These are phyloP conservation scores for Starmerella vitae DNA, from an alignment of 805 yeast species.

Conservation along the genomic window DNA sequence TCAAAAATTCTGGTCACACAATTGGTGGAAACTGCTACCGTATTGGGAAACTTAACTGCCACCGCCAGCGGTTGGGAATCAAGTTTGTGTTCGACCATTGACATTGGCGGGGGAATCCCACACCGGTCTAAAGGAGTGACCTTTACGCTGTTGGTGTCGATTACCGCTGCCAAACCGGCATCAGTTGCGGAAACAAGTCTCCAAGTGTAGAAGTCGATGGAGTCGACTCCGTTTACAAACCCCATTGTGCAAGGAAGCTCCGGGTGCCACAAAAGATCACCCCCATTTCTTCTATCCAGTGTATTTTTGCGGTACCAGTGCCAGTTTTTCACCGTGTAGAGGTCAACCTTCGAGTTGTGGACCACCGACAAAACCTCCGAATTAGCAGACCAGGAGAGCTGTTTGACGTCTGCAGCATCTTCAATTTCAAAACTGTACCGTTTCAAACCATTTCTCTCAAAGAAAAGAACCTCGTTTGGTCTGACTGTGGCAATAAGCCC, in stretches of 20 bases:
- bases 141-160: slow-evolving; percentile 59
- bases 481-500: slow-evolving; percentile 72
- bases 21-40: background rate
- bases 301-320: slow-evolving; percentile 93
- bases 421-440: slow-evolving; percentile 74
- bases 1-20: background rate
- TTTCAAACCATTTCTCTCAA: slow-evolving; percentile 85
- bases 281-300: slow-evolving; percentile 24
- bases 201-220: slow-evolving; percentile 27
- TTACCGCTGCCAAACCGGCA: slow-evolving; percentile 63
- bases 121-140: slow-evolving; percentile 76
- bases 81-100: slow-evolving; percentile 55
- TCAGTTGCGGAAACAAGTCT: slow-evolving; percentile 58
- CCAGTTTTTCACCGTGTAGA: slow-evolving; percentile 87
- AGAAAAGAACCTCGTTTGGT: slow-evolving; percentile 43
- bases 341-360: slow-evolving; percentile 43
- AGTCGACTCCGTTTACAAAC: slow-evolving; percentile 27
- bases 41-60: slow-evolving; percentile 32
- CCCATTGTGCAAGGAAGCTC: slow-evolving; percentile 70
- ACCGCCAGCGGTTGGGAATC: slow-evolving; percentile 47
- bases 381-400: slow-evolving; percentile 65
- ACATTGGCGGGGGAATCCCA: slow-evolving; percentile 90
- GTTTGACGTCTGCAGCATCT: slow-evolving; percentile 31
- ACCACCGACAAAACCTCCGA: slow-evolving; percentile 67
- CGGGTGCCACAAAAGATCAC: slow-evolving; percentile 59